phyloP scores from a whole-genome alignment of 225 moss, liverwort and hornwort species.

The Lunularia cruciata region DNA sequence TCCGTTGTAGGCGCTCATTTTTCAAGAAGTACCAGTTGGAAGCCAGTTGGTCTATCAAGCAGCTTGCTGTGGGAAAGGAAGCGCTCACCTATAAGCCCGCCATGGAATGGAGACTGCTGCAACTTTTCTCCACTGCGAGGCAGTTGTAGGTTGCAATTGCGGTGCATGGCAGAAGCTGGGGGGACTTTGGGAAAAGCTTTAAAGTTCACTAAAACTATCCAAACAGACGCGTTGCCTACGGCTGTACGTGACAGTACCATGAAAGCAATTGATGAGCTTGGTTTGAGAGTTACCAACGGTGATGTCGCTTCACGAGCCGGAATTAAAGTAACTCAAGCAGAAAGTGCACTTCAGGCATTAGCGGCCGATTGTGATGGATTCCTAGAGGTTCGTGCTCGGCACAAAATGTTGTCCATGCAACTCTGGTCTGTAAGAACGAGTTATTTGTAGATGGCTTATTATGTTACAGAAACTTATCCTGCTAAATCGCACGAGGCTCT shows the following conservation, averaged over 20 bases:
- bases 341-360: conserved; percentile 71
- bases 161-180: conserved; percentile 59
- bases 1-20: conserved; percentile 8
- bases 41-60: conserved; percentile 9
- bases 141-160: conserved; percentile 41
- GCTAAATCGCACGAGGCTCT: neutral
- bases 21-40: neutral
- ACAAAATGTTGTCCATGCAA: neutral
- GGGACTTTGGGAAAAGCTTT: conserved; percentile 48
- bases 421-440: neutral
- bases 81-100: conserved; percentile 6
- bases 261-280: conserved; percentile 94
- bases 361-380: conserved; percentile 93
- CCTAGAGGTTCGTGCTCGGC: conserved; percentile 55
- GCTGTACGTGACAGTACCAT: conserved; percentile 91
- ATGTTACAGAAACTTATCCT: neutral
- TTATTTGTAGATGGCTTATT: neutral
- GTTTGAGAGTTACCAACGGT: conserved; percentile 88
- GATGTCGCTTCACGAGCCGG: conserved; percentile 93
- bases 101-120: neutral
- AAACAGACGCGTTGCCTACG: conserved; percentile 82
- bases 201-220: conserved; percentile 59
- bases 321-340: conserved; percentile 61
- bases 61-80: conserved; percentile 18
- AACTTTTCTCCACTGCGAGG: conserved; percentile 2